Evolutionary conservation across 768 basidiomycete genomes (phyloP), one percentile per base, ranked within the genome.

Genomic region (Lentinula sp.): DNA sequence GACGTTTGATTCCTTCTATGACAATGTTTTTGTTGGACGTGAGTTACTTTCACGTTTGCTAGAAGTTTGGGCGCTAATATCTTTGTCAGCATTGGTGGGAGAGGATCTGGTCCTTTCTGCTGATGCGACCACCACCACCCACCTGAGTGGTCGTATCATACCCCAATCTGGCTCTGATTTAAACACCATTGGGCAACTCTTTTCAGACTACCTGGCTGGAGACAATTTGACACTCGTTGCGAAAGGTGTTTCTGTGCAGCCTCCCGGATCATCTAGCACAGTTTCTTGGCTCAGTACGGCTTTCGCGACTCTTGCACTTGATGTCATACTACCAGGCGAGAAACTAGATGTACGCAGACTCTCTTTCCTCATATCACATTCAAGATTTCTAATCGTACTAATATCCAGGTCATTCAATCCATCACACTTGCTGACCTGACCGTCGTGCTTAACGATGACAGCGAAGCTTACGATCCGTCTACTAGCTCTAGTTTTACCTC

Each of bases 281-380:
- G 84, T 90, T 13, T 69, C 71, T 3, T 90, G 88, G 88, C 70
- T 91, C 43, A 86, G 80, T 50, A 76, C 80, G n/a, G 88, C 88
- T 5, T 90, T 90, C 75, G 78, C 85, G 72, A 83, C 85, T 5
- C 72, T 90, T 36, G 78, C 81, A 6, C 77, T 91, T 8, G 64
- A 80, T 6, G 87, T 90, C 33, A 79, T 73, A 33, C 75, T 91
- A 12, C 85, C 86, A 13, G 88, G 88, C 9, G 74, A 86, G 69
- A 79, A 78, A 60, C 83, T 81, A 63, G 68, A 78, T 49, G 84
- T 81, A 59, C 66, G 77, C 65, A 15, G 36, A 4, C 1, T 50
- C 32, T 39, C 20, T 3, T 9, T 20, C 20, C 12, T n/a, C 3
- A 15, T 45, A 16, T 41, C 9, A 41, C 39, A 16, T 9, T 16